These are phyloP conservation scores for Agrostemma githago DNA, from an alignment of 148 eudicot genomes.

Conservation along the genomic window DNA sequence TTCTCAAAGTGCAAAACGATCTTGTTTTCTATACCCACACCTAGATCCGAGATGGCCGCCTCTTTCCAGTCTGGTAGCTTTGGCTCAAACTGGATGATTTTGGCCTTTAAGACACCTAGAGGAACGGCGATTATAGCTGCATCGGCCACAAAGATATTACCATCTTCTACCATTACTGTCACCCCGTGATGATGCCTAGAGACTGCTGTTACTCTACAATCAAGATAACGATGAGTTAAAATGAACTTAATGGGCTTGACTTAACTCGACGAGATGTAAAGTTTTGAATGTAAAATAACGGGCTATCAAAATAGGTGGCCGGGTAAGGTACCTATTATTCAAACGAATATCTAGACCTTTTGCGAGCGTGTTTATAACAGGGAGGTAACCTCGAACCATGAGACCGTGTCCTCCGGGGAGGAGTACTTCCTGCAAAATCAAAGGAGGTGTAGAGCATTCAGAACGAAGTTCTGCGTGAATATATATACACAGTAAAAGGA, in stretches of 20 bases:
- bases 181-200: slow-evolving; percentile 70
- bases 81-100: slow-evolving; percentile 71
- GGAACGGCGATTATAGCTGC: slow-evolving; percentile 85
- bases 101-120: slow-evolving; percentile 84
- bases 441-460: slow-evolving; percentile 8
- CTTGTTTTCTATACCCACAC: slow-evolving; percentile 93
- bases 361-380: slow-evolving; percentile 89
- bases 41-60: slow-evolving; percentile 76
- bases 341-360: slow-evolving; percentile 83
- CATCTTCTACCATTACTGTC: slow-evolving; percentile 72
- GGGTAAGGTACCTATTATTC: slow-evolving; percentile 47
- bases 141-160: slow-evolving; percentile 69
- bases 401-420: slow-evolving; percentile 99
- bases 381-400: slow-evolving; percentile 95
- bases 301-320: background rate
- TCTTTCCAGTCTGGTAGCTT: slow-evolving; percentile 94
- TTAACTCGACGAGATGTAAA: too few relatives aligned
- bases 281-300: too few relatives aligned
- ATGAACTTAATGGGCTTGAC: background rate
- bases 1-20: slow-evolving; percentile 81
- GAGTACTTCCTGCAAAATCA: slow-evolving; percentile 62
- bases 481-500: background rate
- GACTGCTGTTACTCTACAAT: slow-evolving; percentile 62
- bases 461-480: background rate
- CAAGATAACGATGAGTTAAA: background rate